These are phyloP conservation scores for Aristolochia californica DNA, from an alignment of 164 flowering plant genomes.

Conservation along the genomic window DNA sequence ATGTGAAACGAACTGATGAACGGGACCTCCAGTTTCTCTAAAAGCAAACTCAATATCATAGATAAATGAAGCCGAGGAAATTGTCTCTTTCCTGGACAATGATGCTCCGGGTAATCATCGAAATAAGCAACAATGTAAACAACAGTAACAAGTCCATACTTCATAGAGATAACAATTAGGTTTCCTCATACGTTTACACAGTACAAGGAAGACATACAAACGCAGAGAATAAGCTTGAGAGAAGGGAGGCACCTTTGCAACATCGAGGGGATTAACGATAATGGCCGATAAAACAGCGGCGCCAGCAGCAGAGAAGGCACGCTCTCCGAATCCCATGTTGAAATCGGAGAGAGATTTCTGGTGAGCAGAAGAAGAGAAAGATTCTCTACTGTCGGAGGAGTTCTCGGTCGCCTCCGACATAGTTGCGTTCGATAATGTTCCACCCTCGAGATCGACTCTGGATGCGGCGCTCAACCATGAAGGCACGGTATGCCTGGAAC, in stretches of 20 bases:
- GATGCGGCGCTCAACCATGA: conserved; percentile 31
- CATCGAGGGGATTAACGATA: conserved; percentile 92
- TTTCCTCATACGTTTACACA: too few relatives aligned
- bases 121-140: too few relatives aligned
- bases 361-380: conserved; percentile 1
- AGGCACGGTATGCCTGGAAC: conserved; percentile 21
- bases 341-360: conserved; percentile 20
- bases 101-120: too few relatives aligned
- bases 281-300: conserved; percentile 89
- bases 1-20: too few relatives aligned
- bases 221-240: not conserved
- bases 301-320: conserved; percentile 86
- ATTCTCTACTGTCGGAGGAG: conserved; percentile 3
- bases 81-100: too few relatives aligned
- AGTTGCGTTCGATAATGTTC: not conserved
- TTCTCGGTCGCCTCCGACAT: conserved; percentile 1
- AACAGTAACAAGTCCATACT: too few relatives aligned
- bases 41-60: too few relatives aligned
- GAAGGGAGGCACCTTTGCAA: conserved; percentile 56
- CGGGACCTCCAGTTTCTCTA: too few relatives aligned
- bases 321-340: conserved; percentile 51
- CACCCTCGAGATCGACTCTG: conserved; percentile 18
- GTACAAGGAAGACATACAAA: not conserved
- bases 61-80: too few relatives aligned
- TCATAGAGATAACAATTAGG: too few relatives aligned